Conservation (phyloP, 2,329 filamentous ascomycete species). For the Aspergillus clavatus region DNA sequence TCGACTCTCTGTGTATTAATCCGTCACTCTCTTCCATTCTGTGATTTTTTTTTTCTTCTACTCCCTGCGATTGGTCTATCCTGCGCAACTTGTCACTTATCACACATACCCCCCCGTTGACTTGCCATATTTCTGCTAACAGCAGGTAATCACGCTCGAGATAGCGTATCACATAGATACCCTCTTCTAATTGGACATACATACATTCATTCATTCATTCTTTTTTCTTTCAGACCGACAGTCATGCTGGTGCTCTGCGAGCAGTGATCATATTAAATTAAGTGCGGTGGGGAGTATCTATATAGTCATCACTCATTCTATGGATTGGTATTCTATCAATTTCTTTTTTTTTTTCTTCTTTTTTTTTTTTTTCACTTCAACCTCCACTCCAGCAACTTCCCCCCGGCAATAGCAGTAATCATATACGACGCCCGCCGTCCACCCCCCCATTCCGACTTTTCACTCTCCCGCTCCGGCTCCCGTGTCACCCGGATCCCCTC, state of each 20-base stretch:
- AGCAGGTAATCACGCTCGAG: background rate
- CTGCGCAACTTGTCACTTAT: background rate
- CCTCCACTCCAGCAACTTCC: constrained; percentile 2
- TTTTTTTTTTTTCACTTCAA: too few relatives aligned
- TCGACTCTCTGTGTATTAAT: constrained; percentile 2
- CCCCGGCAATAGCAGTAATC: constrained; percentile 1
- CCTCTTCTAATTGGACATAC: constrained; percentile 12
- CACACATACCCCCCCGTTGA: background rate
- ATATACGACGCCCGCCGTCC: too few relatives aligned
- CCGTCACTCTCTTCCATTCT: constrained; percentile 3
- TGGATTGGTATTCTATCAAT: too few relatives aligned
- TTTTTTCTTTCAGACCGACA: too few relatives aligned
- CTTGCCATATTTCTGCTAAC: constrained; percentile 4
- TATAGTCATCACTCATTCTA: too few relatives aligned
- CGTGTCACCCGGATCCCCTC: too few relatives aligned
- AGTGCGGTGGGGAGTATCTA: too few relatives aligned
- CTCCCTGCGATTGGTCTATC: constrained; percentile 1
- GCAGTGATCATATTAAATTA: too few relatives aligned
- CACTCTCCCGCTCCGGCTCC: too few relatives aligned
- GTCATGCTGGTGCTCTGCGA: too few relatives aligned
- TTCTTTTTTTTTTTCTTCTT: too few relatives aligned
- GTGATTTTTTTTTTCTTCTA: constrained; percentile 7
- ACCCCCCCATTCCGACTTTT: too few relatives aligned
- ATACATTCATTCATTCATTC: background rate
- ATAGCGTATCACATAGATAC: constrained; percentile 12